These are phyloP conservation scores for Neophaeococcomyces aloes DNA, from an alignment of 2,329 filamentous ascomycete genomes.

Conservation along the genomic window DNA sequence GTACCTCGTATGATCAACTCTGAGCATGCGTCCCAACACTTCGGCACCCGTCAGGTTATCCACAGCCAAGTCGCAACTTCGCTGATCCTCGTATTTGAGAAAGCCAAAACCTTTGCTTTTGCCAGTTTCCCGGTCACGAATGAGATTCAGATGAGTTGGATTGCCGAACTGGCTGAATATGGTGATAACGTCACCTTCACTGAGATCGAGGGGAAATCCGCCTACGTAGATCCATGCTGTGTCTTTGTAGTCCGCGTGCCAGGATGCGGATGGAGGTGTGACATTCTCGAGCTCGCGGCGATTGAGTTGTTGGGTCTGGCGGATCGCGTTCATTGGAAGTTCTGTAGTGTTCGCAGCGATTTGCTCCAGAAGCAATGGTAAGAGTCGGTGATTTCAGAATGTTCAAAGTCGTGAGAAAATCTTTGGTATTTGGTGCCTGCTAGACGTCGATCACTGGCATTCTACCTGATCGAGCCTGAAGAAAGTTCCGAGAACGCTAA, in stretches of 20 bases:
- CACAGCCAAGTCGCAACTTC: constrained; percentile 88
- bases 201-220: constrained; percentile 80
- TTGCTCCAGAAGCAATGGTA: too few relatives aligned
- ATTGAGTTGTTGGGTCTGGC: constrained; percentile 84
- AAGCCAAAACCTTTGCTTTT: constrained; percentile 93
- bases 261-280: constrained; percentile 78
- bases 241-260: constrained; percentile 95
- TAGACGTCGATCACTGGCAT: constrained; percentile 4
- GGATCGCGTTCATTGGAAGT: constrained; percentile 99
- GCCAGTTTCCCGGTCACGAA: constrained; percentile 89
- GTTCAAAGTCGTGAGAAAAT: too few relatives aligned
- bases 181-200: constrained; percentile 88
- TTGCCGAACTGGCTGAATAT: constrained; percentile 98
- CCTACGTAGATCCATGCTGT: constrained; percentile 96
- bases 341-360: too few relatives aligned
- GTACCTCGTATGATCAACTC: constrained; percentile 89
- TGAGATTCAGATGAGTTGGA: constrained; percentile 82
- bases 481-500: neutral
- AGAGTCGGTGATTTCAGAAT: too few relatives aligned
- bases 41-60: constrained; percentile 87
- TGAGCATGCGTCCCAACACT: constrained; percentile 66
- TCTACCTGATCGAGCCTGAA: neutral
- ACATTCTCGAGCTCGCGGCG: constrained; percentile 87
- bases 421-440: neutral
- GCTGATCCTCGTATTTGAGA: constrained; percentile 96